phyloP scores from a whole-genome alignment of 1,284 basidiomycete genomes.

The Bondarzewia mesenterica region DNA sequence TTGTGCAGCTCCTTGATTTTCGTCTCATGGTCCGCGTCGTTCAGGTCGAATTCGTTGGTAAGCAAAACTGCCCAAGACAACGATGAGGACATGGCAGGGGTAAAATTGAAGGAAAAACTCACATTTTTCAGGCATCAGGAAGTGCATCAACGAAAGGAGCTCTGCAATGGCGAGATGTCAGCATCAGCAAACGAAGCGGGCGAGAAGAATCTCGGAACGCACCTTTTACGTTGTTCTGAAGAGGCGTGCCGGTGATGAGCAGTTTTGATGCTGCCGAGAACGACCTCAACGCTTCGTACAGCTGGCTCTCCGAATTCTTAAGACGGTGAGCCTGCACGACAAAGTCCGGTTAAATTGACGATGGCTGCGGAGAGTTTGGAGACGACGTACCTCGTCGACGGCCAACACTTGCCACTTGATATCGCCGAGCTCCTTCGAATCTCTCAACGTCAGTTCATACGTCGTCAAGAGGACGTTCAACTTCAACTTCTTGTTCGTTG shows the following conservation, averaged over 20 bases:
- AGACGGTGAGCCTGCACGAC: constrained; percentile 85
- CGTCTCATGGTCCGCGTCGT: constrained; percentile 85
- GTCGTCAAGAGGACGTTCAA: constrained; percentile 98
- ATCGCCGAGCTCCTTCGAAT: constrained; percentile 80
- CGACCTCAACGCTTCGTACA: constrained; percentile 89
- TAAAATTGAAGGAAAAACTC: constrained; percentile 22
- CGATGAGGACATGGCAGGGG: constrained; percentile 4
- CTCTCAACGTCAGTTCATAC: constrained; percentile 94
- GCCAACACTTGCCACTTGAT: constrained; percentile 98
- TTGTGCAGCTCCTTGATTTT: constrained; percentile 95
- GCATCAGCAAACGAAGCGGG: too few species aligned
- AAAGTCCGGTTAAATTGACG: too few species aligned
- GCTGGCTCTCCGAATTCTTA: constrained; percentile 96
- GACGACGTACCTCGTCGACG: constrained; percentile 92
- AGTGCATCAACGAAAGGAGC: constrained; percentile 94
- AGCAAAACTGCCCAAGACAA: constrained; percentile 50
- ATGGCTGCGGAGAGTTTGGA: too few species aligned
- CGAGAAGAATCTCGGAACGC: constrained; percentile 6
- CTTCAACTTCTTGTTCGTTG: constrained; percentile 81
- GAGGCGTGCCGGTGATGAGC: constrained; percentile 95
- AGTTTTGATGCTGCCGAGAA: constrained; percentile 91
- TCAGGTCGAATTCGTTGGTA: constrained; percentile 92
- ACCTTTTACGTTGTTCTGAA: constrained; percentile 99
- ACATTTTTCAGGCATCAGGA: constrained; percentile 98
- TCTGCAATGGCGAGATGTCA: constrained; percentile 61